These are phyloP conservation scores for Pelargonium nanum DNA, from an alignment of 345 rosid species.

Conservation along the genomic window DNA sequence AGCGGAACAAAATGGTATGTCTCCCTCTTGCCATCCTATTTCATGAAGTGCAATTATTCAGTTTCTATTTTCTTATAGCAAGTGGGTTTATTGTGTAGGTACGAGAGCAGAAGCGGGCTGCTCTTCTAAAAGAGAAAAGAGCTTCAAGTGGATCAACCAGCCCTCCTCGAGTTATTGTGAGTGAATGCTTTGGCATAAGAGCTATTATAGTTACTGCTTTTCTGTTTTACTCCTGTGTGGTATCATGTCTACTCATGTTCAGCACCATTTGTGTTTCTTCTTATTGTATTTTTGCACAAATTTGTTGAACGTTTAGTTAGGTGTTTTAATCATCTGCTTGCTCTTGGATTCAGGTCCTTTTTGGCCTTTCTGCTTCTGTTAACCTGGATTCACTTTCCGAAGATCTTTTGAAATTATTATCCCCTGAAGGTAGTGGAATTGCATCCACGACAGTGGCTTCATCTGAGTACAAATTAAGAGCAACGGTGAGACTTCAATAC, in stretches of 20 bases:
- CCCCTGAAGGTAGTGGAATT: slow-evolving; percentile 28
- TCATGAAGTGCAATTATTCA: not conserved
- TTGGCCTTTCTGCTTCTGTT: slow-evolving; percentile 61
- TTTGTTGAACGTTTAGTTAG: not conserved
- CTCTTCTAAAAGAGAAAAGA: slow-evolving; percentile 66
- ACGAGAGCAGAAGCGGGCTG: slow-evolving; percentile 73
- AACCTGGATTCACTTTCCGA: slow-evolving; percentile 46
- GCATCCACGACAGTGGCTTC: slow-evolving; percentile 49
- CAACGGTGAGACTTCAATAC: slow-evolving; percentile 39
- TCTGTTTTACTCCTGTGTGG: not conserved
- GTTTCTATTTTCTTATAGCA: not conserved
- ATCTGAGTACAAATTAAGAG: slow-evolving; percentile 57
- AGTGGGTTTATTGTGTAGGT: slow-evolving; percentile 26
- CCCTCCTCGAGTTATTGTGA: slow-evolving; percentile 75
- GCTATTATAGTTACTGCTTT: not conserved
- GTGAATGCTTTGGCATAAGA: slow-evolving; percentile 15
- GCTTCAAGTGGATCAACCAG: slow-evolving; percentile 45
- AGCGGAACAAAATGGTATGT: slow-evolving; percentile 76
- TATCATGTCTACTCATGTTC: not conserved
- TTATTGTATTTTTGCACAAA: not conserved
- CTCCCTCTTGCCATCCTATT: not conserved
- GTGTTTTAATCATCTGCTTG: not conserved
- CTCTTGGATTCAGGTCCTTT: slow-evolving; percentile 47
- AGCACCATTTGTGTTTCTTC: not conserved
- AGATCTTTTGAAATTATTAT: slow-evolving; percentile 41